Conservation (phyloP, 352 stramenopile genomes). For the Pythium guiyangense region DNA sequence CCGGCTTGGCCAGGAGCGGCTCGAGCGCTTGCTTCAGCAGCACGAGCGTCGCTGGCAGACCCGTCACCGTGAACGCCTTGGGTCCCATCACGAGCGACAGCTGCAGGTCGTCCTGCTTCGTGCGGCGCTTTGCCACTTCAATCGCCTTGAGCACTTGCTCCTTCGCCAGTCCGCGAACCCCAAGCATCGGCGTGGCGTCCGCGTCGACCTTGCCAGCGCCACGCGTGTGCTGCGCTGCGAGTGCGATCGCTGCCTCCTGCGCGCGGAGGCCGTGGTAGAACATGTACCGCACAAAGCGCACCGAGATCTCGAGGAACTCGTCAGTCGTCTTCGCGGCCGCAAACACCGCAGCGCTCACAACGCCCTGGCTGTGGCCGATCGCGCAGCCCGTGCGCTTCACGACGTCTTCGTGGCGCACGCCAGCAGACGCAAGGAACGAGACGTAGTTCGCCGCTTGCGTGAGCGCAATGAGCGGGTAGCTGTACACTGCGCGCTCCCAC, state of each 20-base stretch:
- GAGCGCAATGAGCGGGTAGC: constrained; percentile 71
- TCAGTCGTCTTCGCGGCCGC: too few relatives aligned
- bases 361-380: too few relatives aligned
- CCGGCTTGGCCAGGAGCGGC: too few relatives aligned
- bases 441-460: constrained; percentile 79
- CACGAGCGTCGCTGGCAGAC: constrained; percentile 45
- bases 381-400: too few relatives aligned
- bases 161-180: constrained; percentile 50
- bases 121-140: constrained; percentile 40
- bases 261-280: constrained; percentile 73
- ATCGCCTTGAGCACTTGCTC: constrained; percentile 53
- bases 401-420: constrained; percentile 51
- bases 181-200: constrained; percentile 57
- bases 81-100: constrained; percentile 69
- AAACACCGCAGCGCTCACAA: too few relatives aligned
- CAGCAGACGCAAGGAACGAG: constrained; percentile 46
- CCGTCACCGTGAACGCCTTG: constrained; percentile 61
- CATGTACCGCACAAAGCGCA: constrained; percentile 64
- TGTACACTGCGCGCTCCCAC: constrained; percentile 52
- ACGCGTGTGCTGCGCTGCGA: constrained; percentile 25
- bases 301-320: constrained; percentile 37
- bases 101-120: constrained; percentile 39
- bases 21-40: constrained; percentile 52
- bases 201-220: too few relatives aligned
- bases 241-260: too few relatives aligned